A percentile compares a stretch with the other conserved stretches of the same genome.
These are phyloP conservation scores for Globisporangium mamillatum DNA, from an alignment of 352 stramenopile species.

Conservation along the genomic window DNA sequence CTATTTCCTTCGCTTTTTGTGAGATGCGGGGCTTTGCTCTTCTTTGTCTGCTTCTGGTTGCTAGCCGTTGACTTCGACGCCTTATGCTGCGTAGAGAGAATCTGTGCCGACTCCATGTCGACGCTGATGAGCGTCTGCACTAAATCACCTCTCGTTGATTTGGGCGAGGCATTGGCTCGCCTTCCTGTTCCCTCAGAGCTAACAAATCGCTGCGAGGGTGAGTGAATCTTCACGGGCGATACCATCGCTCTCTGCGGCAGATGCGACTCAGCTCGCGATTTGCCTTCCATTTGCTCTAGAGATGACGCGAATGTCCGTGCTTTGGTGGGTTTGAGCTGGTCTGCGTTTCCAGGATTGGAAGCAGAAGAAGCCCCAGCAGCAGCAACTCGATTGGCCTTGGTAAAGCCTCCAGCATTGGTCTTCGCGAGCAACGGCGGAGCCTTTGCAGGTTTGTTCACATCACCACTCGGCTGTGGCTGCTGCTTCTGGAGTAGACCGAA, in stretches of 20 bases:
- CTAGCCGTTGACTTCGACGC: neutral
- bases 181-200: neutral
- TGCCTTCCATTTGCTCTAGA: neutral
- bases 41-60: conserved; percentile 2
- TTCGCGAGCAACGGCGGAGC: neutral
- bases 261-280: neutral
- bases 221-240: neutral
- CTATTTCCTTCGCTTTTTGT: neutral
- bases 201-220: neutral
- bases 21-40: neutral
- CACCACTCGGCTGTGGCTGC: neutral
- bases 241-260: conserved; percentile 2
- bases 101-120: conserved; percentile 37
- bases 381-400: neutral
- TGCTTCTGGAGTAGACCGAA: neutral
- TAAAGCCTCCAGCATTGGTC: neutral
- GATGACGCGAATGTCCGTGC: neutral
- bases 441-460: neutral
- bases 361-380: neutral
- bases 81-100: conserved; percentile 8
- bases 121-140: conserved; percentile 47
- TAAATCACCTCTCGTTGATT: conserved; percentile 7
- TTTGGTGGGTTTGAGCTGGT: neutral
- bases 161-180: too few species aligned
- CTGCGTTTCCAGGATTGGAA: neutral